These are phyloP conservation scores for Schrenkiella parvula DNA, from an alignment of 345 rosid genomes.

Conservation along the genomic window DNA sequence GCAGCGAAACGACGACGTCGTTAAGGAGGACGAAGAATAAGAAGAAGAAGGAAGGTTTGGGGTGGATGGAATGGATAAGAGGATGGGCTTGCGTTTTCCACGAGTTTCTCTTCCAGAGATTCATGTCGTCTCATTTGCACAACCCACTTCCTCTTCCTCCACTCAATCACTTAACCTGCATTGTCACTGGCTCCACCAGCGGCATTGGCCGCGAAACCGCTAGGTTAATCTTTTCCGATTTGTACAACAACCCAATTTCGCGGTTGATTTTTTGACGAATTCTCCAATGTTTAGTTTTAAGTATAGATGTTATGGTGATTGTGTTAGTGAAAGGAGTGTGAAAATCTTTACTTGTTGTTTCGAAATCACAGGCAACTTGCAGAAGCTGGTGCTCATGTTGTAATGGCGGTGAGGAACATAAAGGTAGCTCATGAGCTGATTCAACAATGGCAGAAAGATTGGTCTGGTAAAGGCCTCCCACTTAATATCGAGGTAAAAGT, in stretches of 20 bases:
- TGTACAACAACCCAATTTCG: neutral
- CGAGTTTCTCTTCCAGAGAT: conserved; percentile 75
- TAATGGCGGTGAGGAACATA: conserved; percentile 87
- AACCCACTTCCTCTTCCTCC: conserved; percentile 82
- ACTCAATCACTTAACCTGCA: conserved; percentile 54
- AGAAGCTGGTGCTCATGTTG: conserved; percentile 90
- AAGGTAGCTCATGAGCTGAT: conserved; percentile 64
- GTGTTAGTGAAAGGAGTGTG: neutral
- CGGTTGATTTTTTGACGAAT: neutral
- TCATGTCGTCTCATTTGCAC: conserved; percentile 59
- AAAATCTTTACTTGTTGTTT: neutral
- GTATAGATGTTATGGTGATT: neutral
- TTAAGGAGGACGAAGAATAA: neutral
- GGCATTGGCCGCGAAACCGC: conserved; percentile 88
- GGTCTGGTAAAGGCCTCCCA: conserved; percentile 65
- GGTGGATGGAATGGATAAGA: conserved; percentile 76
- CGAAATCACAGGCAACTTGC: conserved; percentile 60
- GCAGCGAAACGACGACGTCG: neutral
- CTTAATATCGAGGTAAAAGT: conserved; percentile 65
- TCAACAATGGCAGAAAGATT: conserved; percentile 72
- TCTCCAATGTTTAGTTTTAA: neutral
- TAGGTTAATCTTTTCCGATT: conserved; percentile 31
- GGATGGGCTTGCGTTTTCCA: conserved; percentile 62
- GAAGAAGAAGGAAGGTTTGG: conserved; percentile 57
- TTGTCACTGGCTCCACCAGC: conserved; percentile 92